A percentile compares a stretch with the other conserved stretches of the same genome.
phyloP scores from a whole-genome alignment of 768 basidiomycete species.

The Boletus reticuloceps region DNA sequence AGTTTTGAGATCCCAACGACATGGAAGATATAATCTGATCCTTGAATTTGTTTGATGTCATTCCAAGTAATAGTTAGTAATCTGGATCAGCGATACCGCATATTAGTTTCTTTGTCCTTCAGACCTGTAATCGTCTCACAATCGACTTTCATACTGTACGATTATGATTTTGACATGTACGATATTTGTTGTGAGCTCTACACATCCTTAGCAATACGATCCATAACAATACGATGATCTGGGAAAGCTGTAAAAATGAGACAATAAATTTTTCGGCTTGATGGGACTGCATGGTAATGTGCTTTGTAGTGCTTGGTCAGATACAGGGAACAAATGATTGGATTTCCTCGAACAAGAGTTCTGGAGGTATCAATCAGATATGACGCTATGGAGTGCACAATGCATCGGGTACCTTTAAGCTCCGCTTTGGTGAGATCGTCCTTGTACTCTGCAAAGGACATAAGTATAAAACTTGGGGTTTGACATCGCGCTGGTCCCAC shows the following conservation, averaged over 20 bases:
- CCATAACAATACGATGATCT: background rate
- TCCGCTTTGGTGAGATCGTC: slow-evolving; percentile 76
- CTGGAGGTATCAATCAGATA: slow-evolving; percentile 27
- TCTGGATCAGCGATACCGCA: background rate
- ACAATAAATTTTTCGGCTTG: background rate
- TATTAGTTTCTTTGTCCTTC: slow-evolving; percentile 2
- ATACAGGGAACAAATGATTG: slow-evolving; percentile 69
- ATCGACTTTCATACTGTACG: slow-evolving; percentile 13
- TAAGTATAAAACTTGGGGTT: slow-evolving; percentile 1
- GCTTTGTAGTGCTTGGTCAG: slow-evolving; percentile 26
- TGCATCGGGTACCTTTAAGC: slow-evolving; percentile 47
- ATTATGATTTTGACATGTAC: slow-evolving; percentile 21
- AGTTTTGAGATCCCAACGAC: background rate
- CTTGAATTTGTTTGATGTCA: slow-evolving; percentile 4
- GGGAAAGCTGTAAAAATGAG: background rate
- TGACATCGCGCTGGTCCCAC: slow-evolving; percentile 21
- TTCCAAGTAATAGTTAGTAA: slow-evolving; percentile 9
- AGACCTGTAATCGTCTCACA: background rate
- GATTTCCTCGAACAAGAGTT: slow-evolving; percentile 82
- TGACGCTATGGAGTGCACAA: background rate
- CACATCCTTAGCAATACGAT: background rate
- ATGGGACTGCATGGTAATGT: background rate
- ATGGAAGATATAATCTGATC: background rate
- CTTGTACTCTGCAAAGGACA: slow-evolving; percentile 51
- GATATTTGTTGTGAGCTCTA: slow-evolving; percentile 11